Percentiles rank a stretch among this genome's conserved stretches.
Evolutionary conservation across 305 asterid species (phyloP).

Genomic region (Solanum hybrid): DNA sequence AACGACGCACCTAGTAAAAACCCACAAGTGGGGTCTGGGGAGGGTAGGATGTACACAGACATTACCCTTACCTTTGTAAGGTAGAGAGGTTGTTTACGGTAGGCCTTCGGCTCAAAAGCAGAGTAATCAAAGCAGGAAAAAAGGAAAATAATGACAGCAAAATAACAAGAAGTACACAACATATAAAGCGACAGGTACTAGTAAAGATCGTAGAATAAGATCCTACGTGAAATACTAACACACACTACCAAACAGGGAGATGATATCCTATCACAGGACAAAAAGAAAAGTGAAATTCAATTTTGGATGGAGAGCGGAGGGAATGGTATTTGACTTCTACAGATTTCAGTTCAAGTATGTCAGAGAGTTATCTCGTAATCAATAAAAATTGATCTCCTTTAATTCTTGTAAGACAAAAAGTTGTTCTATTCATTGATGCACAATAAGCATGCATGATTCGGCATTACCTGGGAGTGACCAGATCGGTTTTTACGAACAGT

Average conservation of each 20-base stretch:
- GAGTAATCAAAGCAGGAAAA: background rate
- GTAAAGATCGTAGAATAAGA: background rate
- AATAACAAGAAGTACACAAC: background rate
- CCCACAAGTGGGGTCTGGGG: background rate
- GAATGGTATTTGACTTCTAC: background rate
- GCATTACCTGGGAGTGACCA: constrained; percentile 61
- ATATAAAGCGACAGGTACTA: background rate
- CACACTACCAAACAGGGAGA: background rate
- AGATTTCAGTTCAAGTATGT: background rate
- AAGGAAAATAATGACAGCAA: background rate
- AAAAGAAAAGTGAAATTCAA: background rate
- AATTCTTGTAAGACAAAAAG: background rate
- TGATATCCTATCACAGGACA: background rate
- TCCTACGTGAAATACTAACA: background rate
- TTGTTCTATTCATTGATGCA: background rate
- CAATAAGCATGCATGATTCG: background rate
- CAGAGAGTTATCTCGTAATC: background rate
- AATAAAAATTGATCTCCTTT: background rate
- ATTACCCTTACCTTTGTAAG: background rate
- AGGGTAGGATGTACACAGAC: background rate
- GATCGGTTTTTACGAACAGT: constrained; percentile 47
- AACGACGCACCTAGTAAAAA: background rate
- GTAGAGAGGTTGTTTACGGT: background rate
- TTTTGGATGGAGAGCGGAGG: background rate
- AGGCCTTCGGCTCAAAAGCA: background rate